phyloP scores from a whole-genome alignment of 2,329 filamentous ascomycete species.

The Aspergillus transmontanensis region DNA sequence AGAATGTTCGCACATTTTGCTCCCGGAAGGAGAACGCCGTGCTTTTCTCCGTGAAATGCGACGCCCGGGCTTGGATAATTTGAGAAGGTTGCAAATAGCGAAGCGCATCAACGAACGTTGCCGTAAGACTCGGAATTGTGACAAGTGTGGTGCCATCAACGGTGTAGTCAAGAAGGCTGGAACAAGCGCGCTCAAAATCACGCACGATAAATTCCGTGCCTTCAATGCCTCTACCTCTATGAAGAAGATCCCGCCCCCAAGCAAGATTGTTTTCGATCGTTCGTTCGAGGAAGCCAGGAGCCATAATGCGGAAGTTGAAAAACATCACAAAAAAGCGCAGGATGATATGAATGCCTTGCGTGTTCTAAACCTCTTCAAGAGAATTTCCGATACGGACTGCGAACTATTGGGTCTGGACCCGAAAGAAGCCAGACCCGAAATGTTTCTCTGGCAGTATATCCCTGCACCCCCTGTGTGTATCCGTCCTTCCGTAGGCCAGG shows the following conservation, averaged over 20 bases:
- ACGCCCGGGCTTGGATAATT: conserved; percentile 79
- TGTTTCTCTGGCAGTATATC: conserved; percentile 96
- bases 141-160: conserved; percentile 79
- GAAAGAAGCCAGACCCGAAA: conserved; percentile 84
- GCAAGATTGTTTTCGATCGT: conserved; percentile 81
- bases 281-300: conserved; percentile 81
- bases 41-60: conserved; percentile 78
- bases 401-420: conserved; percentile 89
- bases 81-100: conserved; percentile 78
- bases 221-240: conserved; percentile 87
- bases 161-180: conserved; percentile 90
- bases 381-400: conserved; percentile 81
- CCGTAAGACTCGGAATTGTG: conserved; percentile 80
- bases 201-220: conserved; percentile 86
- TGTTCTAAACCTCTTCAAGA: conserved; percentile 88
- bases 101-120: conserved; percentile 90
- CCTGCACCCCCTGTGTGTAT: conserved; percentile 94
- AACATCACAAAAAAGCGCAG: conserved; percentile 86
- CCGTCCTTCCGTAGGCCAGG: conserved; percentile 89
- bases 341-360: conserved; percentile 91
- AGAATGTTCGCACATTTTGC: conserved; percentile 80
- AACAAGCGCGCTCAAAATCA: conserved; percentile 79
- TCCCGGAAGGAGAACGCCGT: conserved; percentile 78
- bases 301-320: conserved; percentile 79
- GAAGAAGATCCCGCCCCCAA: conserved; percentile 78